phyloP scores from a whole-genome alignment of 129 eudicot species.

The Pittosporum tobira region DNA sequence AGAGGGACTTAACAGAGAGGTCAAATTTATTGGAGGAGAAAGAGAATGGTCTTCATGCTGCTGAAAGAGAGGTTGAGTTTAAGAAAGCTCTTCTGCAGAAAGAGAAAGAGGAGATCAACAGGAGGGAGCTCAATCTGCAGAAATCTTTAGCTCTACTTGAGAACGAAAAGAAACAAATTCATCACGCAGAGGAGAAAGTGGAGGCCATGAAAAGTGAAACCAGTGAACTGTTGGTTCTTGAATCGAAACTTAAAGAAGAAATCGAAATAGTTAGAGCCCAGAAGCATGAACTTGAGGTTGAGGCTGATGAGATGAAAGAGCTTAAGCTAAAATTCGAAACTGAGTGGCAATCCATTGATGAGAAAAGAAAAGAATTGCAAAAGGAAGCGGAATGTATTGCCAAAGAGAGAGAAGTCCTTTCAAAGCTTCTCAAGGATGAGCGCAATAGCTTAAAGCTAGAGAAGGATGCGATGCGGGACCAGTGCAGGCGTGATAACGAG shows the following conservation, averaged over 20 bases:
- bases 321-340: constrained; percentile 72
- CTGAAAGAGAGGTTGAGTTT: constrained; percentile 39
- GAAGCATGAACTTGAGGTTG: constrained; percentile 60
- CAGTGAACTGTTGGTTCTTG: constrained; percentile 53
- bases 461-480: constrained; percentile 57
- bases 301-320: constrained; percentile 63
- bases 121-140: constrained; percentile 30
- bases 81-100: constrained; percentile 38
- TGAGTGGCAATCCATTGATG: constrained; percentile 85
- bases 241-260: constrained; percentile 73
- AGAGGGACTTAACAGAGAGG: constrained; percentile 52
- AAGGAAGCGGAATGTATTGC: constrained; percentile 59
- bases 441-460: constrained; percentile 69
- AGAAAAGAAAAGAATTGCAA: constrained; percentile 64
- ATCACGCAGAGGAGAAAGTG: constrained; percentile 48
- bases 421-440: constrained; percentile 64
- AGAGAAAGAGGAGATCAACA: constrained; percentile 42
- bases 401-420: constrained; percentile 51
- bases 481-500: constrained; percentile 49
- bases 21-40: constrained; percentile 38
- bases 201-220: constrained; percentile 73
- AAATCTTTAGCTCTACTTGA: constrained; percentile 45
- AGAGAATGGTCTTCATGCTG: constrained; percentile 34
- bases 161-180: constrained; percentile 41
- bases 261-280: constrained; percentile 71